phyloP scores from a whole-genome alignment of 73 alveolate genomes.

The Diophrys sp. region DNA sequence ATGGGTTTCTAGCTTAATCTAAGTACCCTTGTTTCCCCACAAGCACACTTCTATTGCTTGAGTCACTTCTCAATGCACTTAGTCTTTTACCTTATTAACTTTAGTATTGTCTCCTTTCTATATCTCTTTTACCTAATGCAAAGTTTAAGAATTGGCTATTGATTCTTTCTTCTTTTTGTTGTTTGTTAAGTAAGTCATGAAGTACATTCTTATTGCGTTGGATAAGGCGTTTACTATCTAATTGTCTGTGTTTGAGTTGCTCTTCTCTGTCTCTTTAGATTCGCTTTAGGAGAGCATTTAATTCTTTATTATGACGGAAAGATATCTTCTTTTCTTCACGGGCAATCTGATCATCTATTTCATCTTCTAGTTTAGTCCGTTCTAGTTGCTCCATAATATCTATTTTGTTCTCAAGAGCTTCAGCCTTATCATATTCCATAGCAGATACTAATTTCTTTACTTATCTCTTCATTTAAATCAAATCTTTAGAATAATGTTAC shows the following conservation, averaged over 20 bases:
- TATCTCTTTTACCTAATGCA: conserved; percentile 38
- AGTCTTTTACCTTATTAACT: too few relatives aligned
- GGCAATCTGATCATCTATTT: conserved; percentile 20
- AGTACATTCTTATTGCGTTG: conserved; percentile 69
- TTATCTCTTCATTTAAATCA: conserved; percentile 53
- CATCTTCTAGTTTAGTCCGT: conserved; percentile 33
- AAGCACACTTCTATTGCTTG: too few relatives aligned
- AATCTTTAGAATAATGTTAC: conserved; percentile 55
- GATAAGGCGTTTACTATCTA: conserved; percentile 65
- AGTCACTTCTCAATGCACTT: too few relatives aligned
- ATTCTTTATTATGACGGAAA: conserved; percentile 47
- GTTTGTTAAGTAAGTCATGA: conserved; percentile 63
- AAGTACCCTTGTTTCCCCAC: too few relatives aligned
- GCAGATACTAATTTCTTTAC: conserved; percentile 35
- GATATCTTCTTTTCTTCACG: conserved; percentile 20
- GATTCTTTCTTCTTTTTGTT: conserved; percentile 48
- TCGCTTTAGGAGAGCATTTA: conserved; percentile 65
- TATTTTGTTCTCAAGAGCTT: conserved; percentile 20
- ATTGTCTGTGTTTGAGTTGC: conserved; percentile 61
- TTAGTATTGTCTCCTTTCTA: not conserved
- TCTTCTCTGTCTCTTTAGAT: conserved; percentile 70
- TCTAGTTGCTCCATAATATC: conserved; percentile 37
- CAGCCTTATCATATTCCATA: conserved; percentile 54
- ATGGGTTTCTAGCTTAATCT: too few relatives aligned
- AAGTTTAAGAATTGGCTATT: conserved; percentile 30